Conservation (phyloP, 257 asterid species). For the Solanum phureja region DNA sequence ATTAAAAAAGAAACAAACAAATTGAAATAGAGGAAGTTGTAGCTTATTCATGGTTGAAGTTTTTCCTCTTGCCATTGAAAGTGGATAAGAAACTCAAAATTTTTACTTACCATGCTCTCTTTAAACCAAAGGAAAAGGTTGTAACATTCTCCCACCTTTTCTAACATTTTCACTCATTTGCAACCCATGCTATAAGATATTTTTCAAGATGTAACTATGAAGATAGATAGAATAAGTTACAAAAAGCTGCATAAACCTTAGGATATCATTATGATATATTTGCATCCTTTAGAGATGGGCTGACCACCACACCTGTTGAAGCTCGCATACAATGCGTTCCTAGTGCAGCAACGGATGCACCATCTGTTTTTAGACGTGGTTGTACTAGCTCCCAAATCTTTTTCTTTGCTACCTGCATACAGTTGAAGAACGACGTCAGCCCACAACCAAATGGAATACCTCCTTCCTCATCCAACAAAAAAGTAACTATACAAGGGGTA, state of each 20-base stretch:
- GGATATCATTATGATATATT: slow-evolving; percentile 40
- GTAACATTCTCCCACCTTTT: background rate
- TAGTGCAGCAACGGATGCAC: slow-evolving; percentile 40
- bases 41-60: background rate
- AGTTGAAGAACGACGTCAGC: background rate
- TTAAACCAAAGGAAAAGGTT: background rate
- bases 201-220: background rate
- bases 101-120: background rate
- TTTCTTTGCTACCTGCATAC: slow-evolving; percentile 78
- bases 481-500: background rate
- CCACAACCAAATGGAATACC: background rate
- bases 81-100: background rate
- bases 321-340: slow-evolving; percentile 57
- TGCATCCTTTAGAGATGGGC: slow-evolving; percentile 60
- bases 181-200: background rate
- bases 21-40: background rate
- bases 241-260: background rate
- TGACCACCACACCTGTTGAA: slow-evolving; percentile 40
- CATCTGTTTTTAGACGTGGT: slow-evolving; percentile 73
- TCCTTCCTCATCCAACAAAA: background rate
- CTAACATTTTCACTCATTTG: background rate
- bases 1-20: background rate
- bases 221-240: background rate
- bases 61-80: background rate
- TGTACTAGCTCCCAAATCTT: slow-evolving; percentile 89